Conservation (phyloP, 2,329 filamentous ascomycete genomes). For the Aspergillus tamarii region DNA sequence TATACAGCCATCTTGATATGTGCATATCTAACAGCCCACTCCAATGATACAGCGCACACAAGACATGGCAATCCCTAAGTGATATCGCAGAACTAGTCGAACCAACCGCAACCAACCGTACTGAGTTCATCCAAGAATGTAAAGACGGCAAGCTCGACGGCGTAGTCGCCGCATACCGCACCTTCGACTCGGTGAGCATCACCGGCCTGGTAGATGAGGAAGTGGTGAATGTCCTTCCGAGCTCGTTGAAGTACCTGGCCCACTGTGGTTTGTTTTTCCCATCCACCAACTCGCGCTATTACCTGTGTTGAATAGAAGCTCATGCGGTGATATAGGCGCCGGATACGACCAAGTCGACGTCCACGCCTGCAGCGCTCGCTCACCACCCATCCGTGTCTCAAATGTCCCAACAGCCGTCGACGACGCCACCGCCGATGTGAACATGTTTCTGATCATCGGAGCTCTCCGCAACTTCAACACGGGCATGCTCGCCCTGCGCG, state of each 20-base stretch:
- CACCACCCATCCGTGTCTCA: conserved; percentile 66
- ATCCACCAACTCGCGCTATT: neutral
- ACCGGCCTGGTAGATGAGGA: conserved; percentile 74
- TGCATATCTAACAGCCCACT: conserved; percentile 6
- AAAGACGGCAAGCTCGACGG: conserved; percentile 67
- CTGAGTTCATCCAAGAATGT: conserved; percentile 71
- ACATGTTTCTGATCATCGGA: conserved; percentile 79
- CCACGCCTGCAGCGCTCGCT: conserved; percentile 67
- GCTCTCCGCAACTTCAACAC: conserved; percentile 74
- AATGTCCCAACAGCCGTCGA: conserved; percentile 82
- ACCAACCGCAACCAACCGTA: conserved; percentile 63
- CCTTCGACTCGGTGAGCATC: conserved; percentile 64
- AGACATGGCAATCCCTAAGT: conserved; percentile 65
- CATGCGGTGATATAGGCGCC: conserved; percentile 57
- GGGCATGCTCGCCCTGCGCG: conserved; percentile 67
- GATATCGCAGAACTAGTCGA: conserved; percentile 67
- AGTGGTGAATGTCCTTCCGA: conserved; percentile 58
- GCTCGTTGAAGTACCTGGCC: conserved; percentile 41
- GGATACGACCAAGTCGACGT: conserved; percentile 86
- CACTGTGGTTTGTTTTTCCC: conserved; percentile 40
- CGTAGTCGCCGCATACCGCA: conserved; percentile 69
- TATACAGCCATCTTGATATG: neutral
- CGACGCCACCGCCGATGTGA: conserved; percentile 80
- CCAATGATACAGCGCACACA: conserved; percentile 53
- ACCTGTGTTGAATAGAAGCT: neutral